Conservation (phyloP, 805 yeast genomes). For the Candida suzukii region DNA sequence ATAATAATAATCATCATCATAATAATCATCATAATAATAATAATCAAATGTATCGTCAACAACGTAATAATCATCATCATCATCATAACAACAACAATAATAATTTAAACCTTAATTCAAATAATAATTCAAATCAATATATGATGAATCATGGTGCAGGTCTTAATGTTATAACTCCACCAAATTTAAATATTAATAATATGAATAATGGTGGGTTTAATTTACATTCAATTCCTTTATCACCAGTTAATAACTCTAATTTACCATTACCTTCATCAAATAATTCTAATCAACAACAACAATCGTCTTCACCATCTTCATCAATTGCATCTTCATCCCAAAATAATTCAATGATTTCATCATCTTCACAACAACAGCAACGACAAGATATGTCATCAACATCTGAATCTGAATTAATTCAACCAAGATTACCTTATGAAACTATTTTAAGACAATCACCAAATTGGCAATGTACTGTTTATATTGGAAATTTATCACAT, state of each 20-base stretch:
- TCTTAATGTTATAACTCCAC: constrained; percentile 4
- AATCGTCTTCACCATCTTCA: background rate
- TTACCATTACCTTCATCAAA: background rate
- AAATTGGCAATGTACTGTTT: constrained; percentile 78
- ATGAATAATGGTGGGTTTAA: background rate
- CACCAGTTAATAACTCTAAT: background rate
- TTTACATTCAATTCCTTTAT: background rate
- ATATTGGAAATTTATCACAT: constrained; percentile 79
- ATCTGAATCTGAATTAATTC: constrained; percentile 6
- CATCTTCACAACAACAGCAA: constrained; percentile 18
- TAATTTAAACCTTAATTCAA: background rate
- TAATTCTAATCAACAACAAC: background rate
- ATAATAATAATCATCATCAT: background rate
- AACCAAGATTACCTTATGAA: constrained; percentile 38
- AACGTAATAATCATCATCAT: constrained; percentile 1
- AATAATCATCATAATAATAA: constrained; percentile 7
- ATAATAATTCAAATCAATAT: background rate
- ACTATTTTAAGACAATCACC: constrained; percentile 73
- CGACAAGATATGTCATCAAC: constrained; percentile 11
- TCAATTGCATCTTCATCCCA: constrained; percentile 5
- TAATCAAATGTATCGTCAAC: background rate
- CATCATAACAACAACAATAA: background rate
- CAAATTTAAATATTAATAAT: constrained; percentile 8
- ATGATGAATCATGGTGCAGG: background rate
- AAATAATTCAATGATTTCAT: too few species aligned